Base-by-base conservation (phyloP, 768 basidiomycete species). In the Russula olivacea region DNA sequence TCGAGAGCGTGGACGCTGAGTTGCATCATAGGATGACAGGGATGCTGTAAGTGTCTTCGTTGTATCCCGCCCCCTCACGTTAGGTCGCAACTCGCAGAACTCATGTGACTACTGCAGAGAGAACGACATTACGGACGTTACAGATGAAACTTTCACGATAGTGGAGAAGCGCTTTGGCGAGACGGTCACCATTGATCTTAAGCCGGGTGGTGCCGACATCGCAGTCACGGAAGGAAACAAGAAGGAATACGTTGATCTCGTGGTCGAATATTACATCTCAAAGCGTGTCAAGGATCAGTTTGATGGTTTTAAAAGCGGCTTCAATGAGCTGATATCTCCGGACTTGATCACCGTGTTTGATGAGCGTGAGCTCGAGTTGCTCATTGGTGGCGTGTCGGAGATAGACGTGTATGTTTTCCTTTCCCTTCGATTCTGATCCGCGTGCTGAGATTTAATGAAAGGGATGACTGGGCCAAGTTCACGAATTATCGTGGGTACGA, bases 301-400 rank as follows among this genome's bases (percentile, higher is more conserved):
- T 72, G 93, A 98, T 63, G 94, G 96, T 4, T 98, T 99, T 81
- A 96, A 97, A 93, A 91, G 89, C n/a, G 97, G 97, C 51, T 98
- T 98, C 83, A 97, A 93, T 79, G 97, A 99, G 77, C 83, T 99
- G 58, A 98, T 99, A 66, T 97, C 97, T 14, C 93, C 95, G 74
- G 97, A 99, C 66, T 81, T 98, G 38, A 86, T 99, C 76, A 98
- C 94, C 64, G 97, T 98, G 54, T 99, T 99, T 69, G 97, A 99
- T 70, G 97, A 99, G 77, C 86, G 97, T 57, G 97, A 98, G 72
- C 82, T 99, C 14, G 96, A 98, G 77, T 78, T 98, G 56, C 82
- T 99, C 59, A 98, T 99, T 67, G 97, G 97, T 71, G 97, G 97
- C 69, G 98, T 98, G 93, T 96, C 95, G 52, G 97, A 99, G 77